These are phyloP conservation scores for Phytophthora sojae DNA, from an alignment of 352 stramenopile species.

Conservation along the genomic window DNA sequence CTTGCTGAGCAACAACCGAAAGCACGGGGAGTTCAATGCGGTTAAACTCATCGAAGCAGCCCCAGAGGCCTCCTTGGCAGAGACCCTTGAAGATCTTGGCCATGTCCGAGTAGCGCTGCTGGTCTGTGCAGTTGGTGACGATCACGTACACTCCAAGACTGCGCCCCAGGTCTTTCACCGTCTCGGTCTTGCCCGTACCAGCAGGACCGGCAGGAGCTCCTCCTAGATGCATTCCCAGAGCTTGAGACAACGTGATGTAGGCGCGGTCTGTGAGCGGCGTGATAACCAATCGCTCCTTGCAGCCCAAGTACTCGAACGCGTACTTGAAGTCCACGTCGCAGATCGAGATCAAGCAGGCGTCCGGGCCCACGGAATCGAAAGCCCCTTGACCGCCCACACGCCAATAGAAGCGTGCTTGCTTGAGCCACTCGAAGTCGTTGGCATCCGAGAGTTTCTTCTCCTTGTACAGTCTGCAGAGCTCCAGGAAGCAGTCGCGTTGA, in stretches of 20 bases:
- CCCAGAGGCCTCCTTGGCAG: slow-evolving; percentile 92
- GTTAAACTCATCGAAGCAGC: slow-evolving; percentile 95
- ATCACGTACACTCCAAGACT: slow-evolving; percentile 93
- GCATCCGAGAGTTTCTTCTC: slow-evolving; percentile 80
- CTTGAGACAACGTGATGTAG: slow-evolving; percentile 93
- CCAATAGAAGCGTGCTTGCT: slow-evolving; percentile 86
- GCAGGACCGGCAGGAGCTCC: slow-evolving; percentile 87
- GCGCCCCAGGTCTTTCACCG: slow-evolving; percentile 91
- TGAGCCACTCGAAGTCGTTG: slow-evolving; percentile 88
- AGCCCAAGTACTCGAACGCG: slow-evolving; percentile 95
- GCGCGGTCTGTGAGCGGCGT: slow-evolving; percentile 92
- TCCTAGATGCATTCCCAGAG: slow-evolving; percentile 90
- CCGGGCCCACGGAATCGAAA: slow-evolving; percentile 90
- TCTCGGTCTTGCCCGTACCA: slow-evolving; percentile 94
- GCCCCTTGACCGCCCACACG: slow-evolving; percentile 46
- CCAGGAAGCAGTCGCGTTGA: slow-evolving; percentile 83
- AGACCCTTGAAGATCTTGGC: slow-evolving; percentile 94
- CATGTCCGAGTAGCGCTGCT: slow-evolving; percentile 93
- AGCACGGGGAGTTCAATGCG: slow-evolving; percentile 93
- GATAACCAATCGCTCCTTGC: slow-evolving; percentile 90
- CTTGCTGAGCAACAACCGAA: slow-evolving; percentile 93
- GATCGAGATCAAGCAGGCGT: slow-evolving; percentile 95
- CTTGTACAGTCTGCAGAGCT: slow-evolving; percentile 77
- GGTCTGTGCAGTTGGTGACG: slow-evolving; percentile 94
- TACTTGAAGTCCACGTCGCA: slow-evolving; percentile 93